These are phyloP conservation scores for Galeopsis tetrahit DNA, from an alignment of 257 asterid species.

Conservation along the genomic window DNA sequence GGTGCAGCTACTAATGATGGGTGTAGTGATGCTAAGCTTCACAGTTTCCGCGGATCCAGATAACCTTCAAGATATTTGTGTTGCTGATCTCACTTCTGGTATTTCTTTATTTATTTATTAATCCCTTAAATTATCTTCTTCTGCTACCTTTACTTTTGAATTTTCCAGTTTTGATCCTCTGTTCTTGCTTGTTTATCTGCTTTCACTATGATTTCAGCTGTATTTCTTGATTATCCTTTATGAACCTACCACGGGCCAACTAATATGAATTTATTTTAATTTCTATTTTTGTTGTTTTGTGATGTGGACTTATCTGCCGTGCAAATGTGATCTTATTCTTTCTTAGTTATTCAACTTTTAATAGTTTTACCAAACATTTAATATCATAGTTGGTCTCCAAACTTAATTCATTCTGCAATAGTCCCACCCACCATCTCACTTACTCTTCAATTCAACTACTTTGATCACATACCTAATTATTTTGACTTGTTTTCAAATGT, in stretches of 20 bases:
- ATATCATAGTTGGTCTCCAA: too few species aligned
- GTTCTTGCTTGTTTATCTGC: not conserved
- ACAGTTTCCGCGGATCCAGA: conserved; percentile 51
- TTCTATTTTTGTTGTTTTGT: not conserved
- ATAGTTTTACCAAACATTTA: not conserved
- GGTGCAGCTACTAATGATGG: conserved; percentile 23
- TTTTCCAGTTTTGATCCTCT: not conserved
- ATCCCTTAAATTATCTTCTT: not conserved
- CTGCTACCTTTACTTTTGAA: not conserved
- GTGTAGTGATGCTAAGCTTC: conserved; percentile 26
- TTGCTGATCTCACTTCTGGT: conserved; percentile 59
- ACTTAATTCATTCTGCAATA: not conserved
- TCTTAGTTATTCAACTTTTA: not conserved
- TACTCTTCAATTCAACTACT: conserved; percentile 1
- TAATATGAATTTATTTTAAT: too few species aligned
- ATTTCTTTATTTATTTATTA: not conserved
- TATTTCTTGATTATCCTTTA: not conserved
- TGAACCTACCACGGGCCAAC: not conserved
- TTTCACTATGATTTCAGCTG: not conserved
- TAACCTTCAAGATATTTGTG: conserved; percentile 56
- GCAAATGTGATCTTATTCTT: not conserved
- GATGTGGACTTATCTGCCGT: not conserved
- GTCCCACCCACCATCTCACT: conserved; percentile 19
- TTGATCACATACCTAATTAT: not conserved
- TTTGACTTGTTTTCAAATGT: not conserved